Evolutionary conservation across 495 filamentous ascomycete species (phyloP), one percentile per base, ranked within the genome.

Genomic region (Neurospora sp.): DNA sequence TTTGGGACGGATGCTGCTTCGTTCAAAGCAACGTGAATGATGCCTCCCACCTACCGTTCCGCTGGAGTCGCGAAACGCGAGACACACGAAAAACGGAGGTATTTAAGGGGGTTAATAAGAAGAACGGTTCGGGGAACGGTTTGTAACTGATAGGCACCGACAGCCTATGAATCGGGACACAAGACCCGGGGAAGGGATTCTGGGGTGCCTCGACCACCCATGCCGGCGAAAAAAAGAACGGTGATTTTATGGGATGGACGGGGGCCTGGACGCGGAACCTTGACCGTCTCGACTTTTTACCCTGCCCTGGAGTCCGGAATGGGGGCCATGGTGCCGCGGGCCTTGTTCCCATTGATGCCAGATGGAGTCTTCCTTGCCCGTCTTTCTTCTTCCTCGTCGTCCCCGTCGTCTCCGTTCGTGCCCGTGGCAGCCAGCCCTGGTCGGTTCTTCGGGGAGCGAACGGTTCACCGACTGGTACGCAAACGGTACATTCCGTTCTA

Each of bases 141-240:
- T 35, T 66, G 54, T 14, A 66, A 66, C 37, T 59, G 71, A 42
- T 16, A 39, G 44, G 20, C 66, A 35, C 16, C 20, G 18, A 59
- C 66, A 71, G 54, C 40, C 41, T 14, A 31, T 66, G 31, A 35
- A 66, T 44, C 72, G 73, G 74, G 73, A 74, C 71, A 73, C 48
- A 31, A 42, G 73, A 74, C 62, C 70, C 76, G 73, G 74, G 77
- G 73, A 74, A 74, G 72, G 69, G 69, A 71, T 27, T 18, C 54
- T 31, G n/a, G 41, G 40, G 72, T 72, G 72, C 69, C 54, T 74
- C 35, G 54, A 39, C 12, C 20, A 70, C 72, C 70, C 72, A 71
- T 70, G 75, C 40, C 73, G 78, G 78, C 70, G n/a, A n/a, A 44
- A 69, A 76, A 75, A 72, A 72, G 73, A 72, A 70, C 74, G 73